A percentile compares a stretch with the other conserved stretches of the same genome.
phyloP scores from a whole-genome alignment of 169 alveolate species.

The Cryptosporidium muris region DNA sequence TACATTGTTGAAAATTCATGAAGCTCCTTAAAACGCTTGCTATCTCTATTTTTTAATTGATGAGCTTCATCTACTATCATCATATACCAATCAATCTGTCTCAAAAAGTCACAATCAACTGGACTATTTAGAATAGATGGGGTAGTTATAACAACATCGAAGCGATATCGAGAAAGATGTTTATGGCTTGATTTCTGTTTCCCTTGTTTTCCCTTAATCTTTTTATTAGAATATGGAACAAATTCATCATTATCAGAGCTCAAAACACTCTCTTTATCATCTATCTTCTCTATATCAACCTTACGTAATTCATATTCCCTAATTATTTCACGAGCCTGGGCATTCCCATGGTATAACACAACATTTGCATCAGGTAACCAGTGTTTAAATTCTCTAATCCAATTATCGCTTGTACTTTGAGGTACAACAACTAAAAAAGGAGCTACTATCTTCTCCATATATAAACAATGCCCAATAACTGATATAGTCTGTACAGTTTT shows the following conservation, averaged over 20 bases:
- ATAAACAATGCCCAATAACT: constrained; percentile 88
- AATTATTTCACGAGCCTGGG: constrained; percentile 86
- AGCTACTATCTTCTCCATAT: constrained; percentile 85
- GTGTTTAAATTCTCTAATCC: constrained; percentile 92
- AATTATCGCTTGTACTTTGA: constrained; percentile 94
- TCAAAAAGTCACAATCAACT: constrained; percentile 86
- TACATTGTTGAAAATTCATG: constrained; percentile 87
- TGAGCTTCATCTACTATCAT: constrained; percentile 94
- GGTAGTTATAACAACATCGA: constrained; percentile 88
- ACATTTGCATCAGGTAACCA: constrained; percentile 94
- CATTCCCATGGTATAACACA: constrained; percentile 92
- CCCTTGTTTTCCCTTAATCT: not conserved
- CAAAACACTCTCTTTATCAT: not conserved
- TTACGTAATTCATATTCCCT: constrained; percentile 81
- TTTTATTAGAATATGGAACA: not conserved
- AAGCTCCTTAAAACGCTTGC: constrained; percentile 85
- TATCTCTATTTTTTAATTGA: constrained; percentile 88
- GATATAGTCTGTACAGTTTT: constrained; percentile 94
- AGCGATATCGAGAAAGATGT: constrained; percentile 68
- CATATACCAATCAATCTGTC: constrained; percentile 87
- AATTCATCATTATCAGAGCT: not conserved
- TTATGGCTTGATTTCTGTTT: not conserved
- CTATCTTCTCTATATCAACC: constrained; percentile 21
- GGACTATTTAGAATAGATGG: constrained; percentile 87
- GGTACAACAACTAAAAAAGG: constrained; percentile 95